A percentile compares a stretch with the other conserved stretches of the same genome.
These are phyloP conservation scores for Botryotinia narcissicola DNA, from an alignment of 2,329 filamentous ascomycete genomes.

Conservation along the genomic window DNA sequence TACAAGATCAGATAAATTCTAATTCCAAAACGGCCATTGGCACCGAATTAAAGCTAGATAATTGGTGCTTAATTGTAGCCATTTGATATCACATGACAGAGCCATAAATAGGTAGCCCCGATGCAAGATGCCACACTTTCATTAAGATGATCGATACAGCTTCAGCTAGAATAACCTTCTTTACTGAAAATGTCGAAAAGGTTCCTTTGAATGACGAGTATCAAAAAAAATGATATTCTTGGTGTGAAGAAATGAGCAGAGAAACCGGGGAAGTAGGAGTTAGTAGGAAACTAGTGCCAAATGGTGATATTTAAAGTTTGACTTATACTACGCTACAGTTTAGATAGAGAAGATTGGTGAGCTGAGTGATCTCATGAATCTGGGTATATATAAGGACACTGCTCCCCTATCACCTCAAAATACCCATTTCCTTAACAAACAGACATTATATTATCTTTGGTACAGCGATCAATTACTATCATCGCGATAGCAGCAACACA, in stretches of 20 bases:
- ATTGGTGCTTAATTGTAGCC: fast-evolving
- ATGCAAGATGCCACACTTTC: too few species aligned
- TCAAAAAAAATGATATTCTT: too few species aligned
- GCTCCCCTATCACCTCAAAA: not conserved
- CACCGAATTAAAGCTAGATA: not conserved
- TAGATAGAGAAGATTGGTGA: not conserved
- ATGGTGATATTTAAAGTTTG: not conserved
- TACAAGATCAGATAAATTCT: not conserved
- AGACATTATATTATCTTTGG: not conserved
- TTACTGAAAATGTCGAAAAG: not conserved
- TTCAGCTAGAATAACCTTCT: not conserved
- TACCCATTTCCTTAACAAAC: not conserved
- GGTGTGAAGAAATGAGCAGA: not conserved
- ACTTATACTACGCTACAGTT: not conserved
- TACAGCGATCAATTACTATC: not conserved
- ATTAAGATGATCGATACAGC: not conserved
- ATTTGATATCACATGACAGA: not conserved
- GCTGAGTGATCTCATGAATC: not conserved
- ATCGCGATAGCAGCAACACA: not conserved
- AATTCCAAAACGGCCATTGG: not conserved
- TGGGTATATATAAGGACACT: not conserved
- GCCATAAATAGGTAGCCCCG: too few species aligned
- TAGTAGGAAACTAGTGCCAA: not conserved
- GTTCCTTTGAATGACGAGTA: not conserved
- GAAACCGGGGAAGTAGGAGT: not conserved